Conservation (phyloP, 805 yeast genomes). For the Saturnispora besseyi region DNA sequence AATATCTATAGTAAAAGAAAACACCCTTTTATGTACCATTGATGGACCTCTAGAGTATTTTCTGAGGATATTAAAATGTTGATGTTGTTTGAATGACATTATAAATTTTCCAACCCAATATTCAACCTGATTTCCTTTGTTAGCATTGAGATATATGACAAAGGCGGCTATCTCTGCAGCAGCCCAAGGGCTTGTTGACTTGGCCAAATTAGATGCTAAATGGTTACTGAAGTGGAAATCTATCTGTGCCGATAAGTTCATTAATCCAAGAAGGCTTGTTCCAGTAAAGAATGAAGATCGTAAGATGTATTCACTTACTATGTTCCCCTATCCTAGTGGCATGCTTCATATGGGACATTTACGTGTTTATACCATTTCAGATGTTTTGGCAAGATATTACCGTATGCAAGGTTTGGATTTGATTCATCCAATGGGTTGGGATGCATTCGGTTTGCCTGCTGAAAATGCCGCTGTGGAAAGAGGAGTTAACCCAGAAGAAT, state of each 20-base stretch:
- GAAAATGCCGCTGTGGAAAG: conserved; percentile 96
- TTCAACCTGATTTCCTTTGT: background rate
- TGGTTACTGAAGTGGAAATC: conserved; percentile 44
- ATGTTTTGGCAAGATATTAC: conserved; percentile 69
- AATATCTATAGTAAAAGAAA: no score
- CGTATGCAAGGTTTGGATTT: conserved; percentile 70
- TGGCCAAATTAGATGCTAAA: conserved; percentile 37
- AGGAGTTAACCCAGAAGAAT: conserved; percentile 62
- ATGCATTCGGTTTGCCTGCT: conserved; percentile 96
- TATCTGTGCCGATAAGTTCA: conserved; percentile 15
- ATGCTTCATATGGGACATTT: conserved; percentile 88
- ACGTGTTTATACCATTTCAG: conserved; percentile 87
- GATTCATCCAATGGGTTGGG: conserved; percentile 98
- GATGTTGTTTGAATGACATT: background rate
- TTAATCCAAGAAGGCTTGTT: conserved; percentile 25
- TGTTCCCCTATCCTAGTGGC: conserved; percentile 98
- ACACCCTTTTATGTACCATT: no score
- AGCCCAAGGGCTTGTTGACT: conserved; percentile 14
- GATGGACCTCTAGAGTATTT: background rate
- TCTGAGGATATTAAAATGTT: background rate
- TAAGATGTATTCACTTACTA: conserved; percentile 58
- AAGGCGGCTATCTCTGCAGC: conserved; percentile 9
- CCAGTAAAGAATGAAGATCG: conserved; percentile 9
- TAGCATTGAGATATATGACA: background rate
- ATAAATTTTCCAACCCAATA: background rate